A percentile compares a stretch with the other conserved stretches of the same genome.
Conservation (phyloP, 2,329 filamentous ascomycete species). For the Ophiosphaerella narmari region DNA sequence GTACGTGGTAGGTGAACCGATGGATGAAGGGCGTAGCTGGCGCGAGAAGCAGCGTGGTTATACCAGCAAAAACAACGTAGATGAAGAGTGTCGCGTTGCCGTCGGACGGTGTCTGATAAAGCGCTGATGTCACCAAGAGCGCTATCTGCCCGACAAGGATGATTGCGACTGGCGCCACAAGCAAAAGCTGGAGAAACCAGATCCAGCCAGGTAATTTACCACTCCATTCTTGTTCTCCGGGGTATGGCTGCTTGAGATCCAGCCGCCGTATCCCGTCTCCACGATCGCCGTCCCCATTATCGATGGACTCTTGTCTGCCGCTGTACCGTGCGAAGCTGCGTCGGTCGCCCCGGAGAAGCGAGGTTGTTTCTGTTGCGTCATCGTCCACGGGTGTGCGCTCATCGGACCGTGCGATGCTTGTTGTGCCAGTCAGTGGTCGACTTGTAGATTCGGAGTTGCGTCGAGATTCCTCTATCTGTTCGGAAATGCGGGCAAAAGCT, state of each 20-base stretch:
- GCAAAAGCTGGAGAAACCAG: constrained; percentile 84
- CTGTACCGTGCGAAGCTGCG: constrained; percentile 62
- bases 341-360: constrained; percentile 57
- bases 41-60: constrained; percentile 73
- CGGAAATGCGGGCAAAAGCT: constrained; percentile 66
- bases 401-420: constrained; percentile 35
- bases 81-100: constrained; percentile 73
- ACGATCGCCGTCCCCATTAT: constrained; percentile 39
- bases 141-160: constrained; percentile 78
- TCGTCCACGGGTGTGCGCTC: constrained; percentile 43
- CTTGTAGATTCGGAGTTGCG: constrained; percentile 37
- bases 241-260: constrained; percentile 53
- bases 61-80: constrained; percentile 70
- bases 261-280: constrained; percentile 43
- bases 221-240: constrained; percentile 85
- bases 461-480: constrained; percentile 16
- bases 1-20: constrained; percentile 81
- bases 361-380: constrained; percentile 60
- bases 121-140: constrained; percentile 71
- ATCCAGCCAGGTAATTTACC: constrained; percentile 77
- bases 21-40: constrained; percentile 86
- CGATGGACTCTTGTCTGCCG: constrained; percentile 44
- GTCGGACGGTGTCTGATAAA: constrained; percentile 83
- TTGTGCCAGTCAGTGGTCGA: constrained; percentile 41
- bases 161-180: constrained; percentile 77